Conservation (phyloP, 2,329 filamentous ascomycete species). For the Penicillium sp. region DNA sequence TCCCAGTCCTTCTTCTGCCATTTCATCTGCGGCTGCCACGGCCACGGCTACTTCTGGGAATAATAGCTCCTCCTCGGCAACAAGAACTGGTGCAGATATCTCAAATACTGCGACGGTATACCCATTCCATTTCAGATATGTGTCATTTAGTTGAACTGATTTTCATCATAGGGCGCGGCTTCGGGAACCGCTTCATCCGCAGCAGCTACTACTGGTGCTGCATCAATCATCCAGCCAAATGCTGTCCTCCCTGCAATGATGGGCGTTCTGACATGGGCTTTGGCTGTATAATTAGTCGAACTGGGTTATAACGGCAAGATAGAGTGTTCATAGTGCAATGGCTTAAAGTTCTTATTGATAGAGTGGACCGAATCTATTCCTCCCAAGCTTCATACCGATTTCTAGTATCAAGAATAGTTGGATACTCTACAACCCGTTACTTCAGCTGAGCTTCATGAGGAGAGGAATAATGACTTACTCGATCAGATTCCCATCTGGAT, state of each 20-base stretch:
- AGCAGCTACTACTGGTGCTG: conserved; percentile 1
- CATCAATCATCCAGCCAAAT: background rate
- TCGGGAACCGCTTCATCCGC: conserved; percentile 1
- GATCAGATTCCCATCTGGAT: conserved; percentile 66
- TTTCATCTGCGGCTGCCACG: background rate
- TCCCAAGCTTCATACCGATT: no score
- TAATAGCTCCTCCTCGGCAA: background rate
- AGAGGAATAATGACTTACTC: conserved; percentile 52
- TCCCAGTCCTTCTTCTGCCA: conserved; percentile 11
- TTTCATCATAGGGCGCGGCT: background rate
- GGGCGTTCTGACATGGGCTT: conserved; percentile 4
- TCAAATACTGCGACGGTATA: background rate
- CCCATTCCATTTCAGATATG: background rate
- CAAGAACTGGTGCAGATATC: background rate
- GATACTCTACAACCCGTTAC: conserved; percentile 6
- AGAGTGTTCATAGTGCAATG: no score
- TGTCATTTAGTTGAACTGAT: background rate
- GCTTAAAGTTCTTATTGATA: no score
- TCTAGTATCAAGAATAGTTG: conserved; percentile 9
- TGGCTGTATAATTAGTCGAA: no score
- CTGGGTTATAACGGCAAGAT: no score
- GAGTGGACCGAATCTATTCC: no score
- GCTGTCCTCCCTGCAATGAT: background rate
- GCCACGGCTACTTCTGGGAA: background rate
- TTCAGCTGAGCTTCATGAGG: background rate